A percentile compares a stretch with the other conserved stretches of the same genome.
phyloP scores from a whole-genome alignment of 2,329 filamentous ascomycete species.

The Trematosphaeria pertusa region DNA sequence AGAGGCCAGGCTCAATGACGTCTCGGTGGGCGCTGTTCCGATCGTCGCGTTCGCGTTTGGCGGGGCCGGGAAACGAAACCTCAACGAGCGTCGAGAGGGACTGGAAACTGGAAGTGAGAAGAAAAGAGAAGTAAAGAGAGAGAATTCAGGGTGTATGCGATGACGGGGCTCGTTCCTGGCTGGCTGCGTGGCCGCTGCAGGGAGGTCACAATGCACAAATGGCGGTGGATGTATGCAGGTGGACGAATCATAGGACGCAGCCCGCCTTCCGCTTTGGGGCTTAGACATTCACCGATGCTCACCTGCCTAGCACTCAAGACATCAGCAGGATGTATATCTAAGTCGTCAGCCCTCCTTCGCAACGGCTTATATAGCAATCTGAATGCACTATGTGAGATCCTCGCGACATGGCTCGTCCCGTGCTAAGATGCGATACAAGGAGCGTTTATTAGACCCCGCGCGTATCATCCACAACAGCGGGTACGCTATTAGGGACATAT shows the following conservation, averaged over 20 bases:
- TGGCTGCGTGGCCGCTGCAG: constrained; percentile 33
- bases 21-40: constrained; percentile 6
- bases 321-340: constrained; percentile 13
- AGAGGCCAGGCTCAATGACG: constrained; percentile 15
- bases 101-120: neutral
- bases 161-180: constrained; percentile 26
- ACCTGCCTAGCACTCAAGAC: constrained; percentile 30
- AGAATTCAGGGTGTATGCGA: constrained; percentile 12
- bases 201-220: constrained; percentile 34
- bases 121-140: neutral
- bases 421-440: too few relatives aligned
- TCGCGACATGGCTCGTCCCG: neutral
- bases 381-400: neutral
- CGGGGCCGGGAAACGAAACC: constrained; percentile 5
- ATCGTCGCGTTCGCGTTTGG: constrained; percentile 7
- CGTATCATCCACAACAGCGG: constrained; percentile 2
- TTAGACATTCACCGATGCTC: constrained; percentile 31
- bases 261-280: constrained; percentile 28
- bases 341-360: neutral
- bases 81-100: neutral
- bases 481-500: neutral
- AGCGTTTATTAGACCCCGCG: too few relatives aligned
- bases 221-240: constrained; percentile 28
- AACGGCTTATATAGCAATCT: too few relatives aligned
- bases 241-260: constrained; percentile 35